Conservation (phyloP, 1,139 yeast species). For the Yamadazyma triangularis region DNA sequence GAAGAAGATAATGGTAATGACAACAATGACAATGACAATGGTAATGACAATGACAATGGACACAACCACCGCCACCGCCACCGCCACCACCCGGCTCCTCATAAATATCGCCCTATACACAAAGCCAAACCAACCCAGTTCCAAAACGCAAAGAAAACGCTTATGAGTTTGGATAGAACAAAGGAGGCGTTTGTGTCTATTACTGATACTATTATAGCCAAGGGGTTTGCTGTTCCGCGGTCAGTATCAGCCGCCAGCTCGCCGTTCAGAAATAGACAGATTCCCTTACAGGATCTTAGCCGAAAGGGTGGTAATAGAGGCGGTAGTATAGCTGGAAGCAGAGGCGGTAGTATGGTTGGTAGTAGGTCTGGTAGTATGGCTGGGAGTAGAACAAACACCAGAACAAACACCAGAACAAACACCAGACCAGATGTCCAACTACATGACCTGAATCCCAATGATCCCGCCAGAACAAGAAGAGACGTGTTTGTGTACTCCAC, state of each 20-base stretch:
- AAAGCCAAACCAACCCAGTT: slow-evolving; percentile 1
- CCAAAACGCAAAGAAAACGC: slow-evolving; percentile 5
- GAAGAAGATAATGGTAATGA: slow-evolving; percentile 7
- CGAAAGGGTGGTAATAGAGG: slow-evolving; percentile 1
- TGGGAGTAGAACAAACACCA: slow-evolving; percentile 1
- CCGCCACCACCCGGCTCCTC: neutral
- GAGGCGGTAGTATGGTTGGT: neutral
- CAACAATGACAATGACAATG: slow-evolving; percentile 1
- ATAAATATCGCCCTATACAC: too few species aligned
- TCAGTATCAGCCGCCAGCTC: slow-evolving; percentile 38
- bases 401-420: slow-evolving; percentile 2
- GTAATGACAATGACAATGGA: slow-evolving; percentile 1
- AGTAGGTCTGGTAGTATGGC: neutral
- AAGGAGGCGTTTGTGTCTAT: slow-evolving; percentile 36
- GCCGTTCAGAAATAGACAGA: slow-evolving; percentile 1
- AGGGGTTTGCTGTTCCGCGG: slow-evolving; percentile 56
- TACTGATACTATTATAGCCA: slow-evolving; percentile 56
- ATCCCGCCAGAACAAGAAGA: slow-evolving; percentile 22
- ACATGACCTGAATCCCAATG: neutral
- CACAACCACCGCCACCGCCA: too few species aligned
- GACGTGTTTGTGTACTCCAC: slow-evolving; percentile 56
- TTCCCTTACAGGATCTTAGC: neutral
- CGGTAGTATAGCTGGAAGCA: too few species aligned
- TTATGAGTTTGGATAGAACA: slow-evolving; percentile 20
- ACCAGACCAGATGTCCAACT: neutral